These are phyloP conservation scores for Eimeria praecox DNA, from an alignment of 169 alveolate species.

Conservation along the genomic window DNA sequence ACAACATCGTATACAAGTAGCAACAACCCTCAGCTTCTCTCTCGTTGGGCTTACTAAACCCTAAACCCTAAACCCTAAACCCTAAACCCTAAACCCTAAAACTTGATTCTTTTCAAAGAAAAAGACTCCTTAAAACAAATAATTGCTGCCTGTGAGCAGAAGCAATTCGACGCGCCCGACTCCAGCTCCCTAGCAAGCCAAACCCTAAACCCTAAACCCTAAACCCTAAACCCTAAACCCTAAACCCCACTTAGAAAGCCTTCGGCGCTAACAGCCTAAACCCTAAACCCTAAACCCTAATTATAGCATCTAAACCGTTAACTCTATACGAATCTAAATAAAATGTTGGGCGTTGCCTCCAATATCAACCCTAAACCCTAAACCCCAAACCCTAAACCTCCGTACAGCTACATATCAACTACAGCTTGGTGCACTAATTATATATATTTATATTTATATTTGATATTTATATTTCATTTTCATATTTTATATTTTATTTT, in stretches of 20 bases:
- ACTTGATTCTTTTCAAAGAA: no score
- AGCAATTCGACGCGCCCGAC: background rate
- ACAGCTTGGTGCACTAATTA: no score
- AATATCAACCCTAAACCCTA: background rate
- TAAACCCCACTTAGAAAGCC: background rate
- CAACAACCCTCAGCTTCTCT: background rate
- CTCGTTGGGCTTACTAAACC: background rate
- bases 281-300: background rate
- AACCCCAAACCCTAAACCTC: no score
- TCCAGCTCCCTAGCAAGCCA: background rate
- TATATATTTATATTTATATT: no score
- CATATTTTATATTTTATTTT: no score
- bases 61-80: background rate
- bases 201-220: constrained; percentile 4
- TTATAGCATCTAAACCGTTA: background rate
- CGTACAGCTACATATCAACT: no score
- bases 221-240: background rate
- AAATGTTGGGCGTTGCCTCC: no score
- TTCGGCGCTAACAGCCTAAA: background rate
- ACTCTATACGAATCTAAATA: background rate
- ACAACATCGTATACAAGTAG: no score
- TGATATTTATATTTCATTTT: no score
- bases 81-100: background rate
- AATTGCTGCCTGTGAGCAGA: background rate
- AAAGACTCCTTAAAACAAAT: no score